A percentile compares a stretch with the other conserved stretches of the same genome.
These are phyloP conservation scores for Yamadazyma takamatsuzukensis DNA, from an alignment of 805 yeast genomes.

Conservation along the genomic window DNA sequence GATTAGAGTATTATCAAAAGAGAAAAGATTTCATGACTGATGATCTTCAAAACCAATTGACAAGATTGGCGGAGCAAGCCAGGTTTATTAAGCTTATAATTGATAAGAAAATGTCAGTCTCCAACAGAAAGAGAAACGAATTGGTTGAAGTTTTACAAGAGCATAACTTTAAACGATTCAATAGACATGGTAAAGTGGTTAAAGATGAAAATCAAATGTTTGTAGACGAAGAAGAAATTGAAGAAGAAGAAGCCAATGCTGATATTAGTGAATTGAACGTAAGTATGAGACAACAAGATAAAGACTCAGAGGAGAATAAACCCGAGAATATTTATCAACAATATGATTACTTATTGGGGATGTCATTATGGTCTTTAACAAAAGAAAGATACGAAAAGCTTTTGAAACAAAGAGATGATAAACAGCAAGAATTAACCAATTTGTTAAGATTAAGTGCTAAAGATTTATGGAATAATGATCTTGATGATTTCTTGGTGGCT, in stretches of 20 bases:
- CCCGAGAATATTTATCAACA: constrained; percentile 58
- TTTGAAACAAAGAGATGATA: constrained; percentile 65
- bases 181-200: constrained; percentile 63
- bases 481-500: constrained; percentile 64
- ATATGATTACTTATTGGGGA: constrained; percentile 84
- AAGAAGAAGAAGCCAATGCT: constrained; percentile 40
- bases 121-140: constrained; percentile 66
- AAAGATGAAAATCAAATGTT: constrained; percentile 35
- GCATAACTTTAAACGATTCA: constrained; percentile 72
- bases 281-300: constrained; percentile 22
- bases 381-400: constrained; percentile 81
- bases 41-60: constrained; percentile 69
- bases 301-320: constrained; percentile 35
- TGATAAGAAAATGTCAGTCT: constrained; percentile 63
- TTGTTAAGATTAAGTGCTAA: constrained; percentile 71
- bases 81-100: constrained; percentile 88
- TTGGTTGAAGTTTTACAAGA: constrained; percentile 61
- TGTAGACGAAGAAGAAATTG: constrained; percentile 41
- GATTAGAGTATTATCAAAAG: constrained; percentile 86
- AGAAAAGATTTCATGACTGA: constrained; percentile 78
- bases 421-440: constrained; percentile 64
- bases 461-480: constrained; percentile 83
- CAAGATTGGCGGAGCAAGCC: constrained; percentile 76
- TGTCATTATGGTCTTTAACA: constrained; percentile 93
- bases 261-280: constrained; percentile 26